phyloP scores from a whole-genome alignment of 306 rosid genomes.

The Cucumis sativus region Cucumber_9930_V3 NC_026657.2:38212001-38212500 shows the following conservation, averaged over 20 bases:
- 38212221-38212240: not conserved
- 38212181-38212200: not conserved
- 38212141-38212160: slow-evolving; percentile 51
- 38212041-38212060: slow-evolving; percentile 99
- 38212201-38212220: not conserved
- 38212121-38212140: slow-evolving; percentile 97
- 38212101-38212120: slow-evolving; percentile 98
- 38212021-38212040: slow-evolving; percentile 12
- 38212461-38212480: not conserved
- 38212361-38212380: not conserved
- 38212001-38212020: not conserved
- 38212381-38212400: not conserved
- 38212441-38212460: not conserved
- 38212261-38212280: not conserved
- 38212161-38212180: slow-evolving; percentile 7
- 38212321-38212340: not conserved
- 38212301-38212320: not conserved
- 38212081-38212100: slow-evolving; percentile 97
- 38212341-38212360: not conserved
- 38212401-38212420: not conserved
- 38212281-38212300: not conserved
- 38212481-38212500: not conserved
- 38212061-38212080: slow-evolving; percentile 98
- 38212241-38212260: not conserved
- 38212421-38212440: not conserved